Evolutionary conservation across 2,329 filamentous ascomycete genomes (phyloP).

Genomic region (Kalmusia sp.): DNA sequence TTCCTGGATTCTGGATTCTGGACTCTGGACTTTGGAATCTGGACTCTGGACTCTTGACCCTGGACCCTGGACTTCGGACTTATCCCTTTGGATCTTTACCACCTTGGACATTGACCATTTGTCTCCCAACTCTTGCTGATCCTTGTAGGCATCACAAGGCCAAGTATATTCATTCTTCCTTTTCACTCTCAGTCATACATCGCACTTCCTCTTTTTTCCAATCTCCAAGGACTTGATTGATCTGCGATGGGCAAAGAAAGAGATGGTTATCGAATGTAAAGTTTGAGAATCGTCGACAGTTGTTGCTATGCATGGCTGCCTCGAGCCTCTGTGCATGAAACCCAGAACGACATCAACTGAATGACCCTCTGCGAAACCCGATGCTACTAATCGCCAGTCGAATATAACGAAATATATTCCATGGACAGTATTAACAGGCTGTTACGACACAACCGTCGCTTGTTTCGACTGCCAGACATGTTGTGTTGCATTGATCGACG

Average conservation of each 20-base stretch:
- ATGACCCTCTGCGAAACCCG: too few relatives aligned
- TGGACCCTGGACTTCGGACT: neutral
- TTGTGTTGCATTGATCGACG: too few relatives aligned
- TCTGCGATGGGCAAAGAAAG: neutral
- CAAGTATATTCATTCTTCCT: neutral
- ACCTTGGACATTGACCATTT: neutral
- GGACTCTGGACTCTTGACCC: neutral
- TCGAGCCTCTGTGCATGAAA: too few relatives aligned
- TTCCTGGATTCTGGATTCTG: neutral
- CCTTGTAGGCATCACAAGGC: neutral
- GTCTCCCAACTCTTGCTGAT: neutral
- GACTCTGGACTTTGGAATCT: neutral
- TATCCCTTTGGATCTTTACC: too few relatives aligned
- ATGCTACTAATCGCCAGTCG: too few relatives aligned
- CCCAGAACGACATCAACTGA: too few relatives aligned
- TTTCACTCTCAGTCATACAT: neutral
- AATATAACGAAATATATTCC: too few relatives aligned
- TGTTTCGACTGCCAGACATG: too few relatives aligned
- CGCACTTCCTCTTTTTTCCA: neutral
- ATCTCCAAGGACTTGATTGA: neutral
- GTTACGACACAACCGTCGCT: too few relatives aligned
- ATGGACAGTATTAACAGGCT: too few relatives aligned
- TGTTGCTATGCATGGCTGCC: neutral
- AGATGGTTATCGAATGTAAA: neutral
- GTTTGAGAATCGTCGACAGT: neutral